phyloP scores from a whole-genome alignment of 1,139 yeast species.

The Debaryomycetaceae sp. region DNA sequence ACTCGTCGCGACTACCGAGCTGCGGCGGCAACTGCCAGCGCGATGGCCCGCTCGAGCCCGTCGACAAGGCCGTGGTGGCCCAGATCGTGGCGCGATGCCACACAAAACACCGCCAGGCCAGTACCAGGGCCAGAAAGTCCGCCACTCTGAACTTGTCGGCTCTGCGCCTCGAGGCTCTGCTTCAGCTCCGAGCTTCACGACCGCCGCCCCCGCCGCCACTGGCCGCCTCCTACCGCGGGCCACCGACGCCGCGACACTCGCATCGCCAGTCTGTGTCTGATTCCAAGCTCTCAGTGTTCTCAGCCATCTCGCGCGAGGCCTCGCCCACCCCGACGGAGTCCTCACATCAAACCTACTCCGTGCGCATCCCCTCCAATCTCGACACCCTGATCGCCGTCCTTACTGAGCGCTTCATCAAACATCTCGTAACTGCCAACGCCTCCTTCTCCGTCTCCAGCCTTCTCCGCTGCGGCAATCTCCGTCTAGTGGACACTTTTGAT shows the following conservation, averaged over 20 bases:
- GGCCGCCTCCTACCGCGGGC: too few species aligned
- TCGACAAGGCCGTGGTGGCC: too few species aligned
- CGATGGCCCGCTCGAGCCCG: background rate
- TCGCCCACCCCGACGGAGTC: conserved; percentile 17
- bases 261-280: too few species aligned
- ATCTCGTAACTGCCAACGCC: conserved; percentile 22
- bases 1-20: background rate
- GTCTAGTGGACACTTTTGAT: conserved; percentile 33
- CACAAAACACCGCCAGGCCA: too few species aligned
- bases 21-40: background rate
- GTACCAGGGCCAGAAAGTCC: too few species aligned
- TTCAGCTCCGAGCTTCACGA: too few species aligned
- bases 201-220: too few species aligned
- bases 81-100: too few species aligned
- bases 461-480: conserved; percentile 29
- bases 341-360: conserved; percentile 14
- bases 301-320: conserved; percentile 7
- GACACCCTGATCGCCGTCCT: conserved; percentile 20
- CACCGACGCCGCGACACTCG: too few species aligned
- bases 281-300: conserved; percentile 5
- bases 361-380: conserved; percentile 16
- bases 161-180: too few species aligned
- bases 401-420: conserved; percentile 26
- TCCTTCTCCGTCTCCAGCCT: conserved; percentile 22
- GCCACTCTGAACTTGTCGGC: too few species aligned